Base-by-base conservation (phyloP, 2,329 filamentous ascomycete species). In the Ceratocystis cubensis region DNA sequence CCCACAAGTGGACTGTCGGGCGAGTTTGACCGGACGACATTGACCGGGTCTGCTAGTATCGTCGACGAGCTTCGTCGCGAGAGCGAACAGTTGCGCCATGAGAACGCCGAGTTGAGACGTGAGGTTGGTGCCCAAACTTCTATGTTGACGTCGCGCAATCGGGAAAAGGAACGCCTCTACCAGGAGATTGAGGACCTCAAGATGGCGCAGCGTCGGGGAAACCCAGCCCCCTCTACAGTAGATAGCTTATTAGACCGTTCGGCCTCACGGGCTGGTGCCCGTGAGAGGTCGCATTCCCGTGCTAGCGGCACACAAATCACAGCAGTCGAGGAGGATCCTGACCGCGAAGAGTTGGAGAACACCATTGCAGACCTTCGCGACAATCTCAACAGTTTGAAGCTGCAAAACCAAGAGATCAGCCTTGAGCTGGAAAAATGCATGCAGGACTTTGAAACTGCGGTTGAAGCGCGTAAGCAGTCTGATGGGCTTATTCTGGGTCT, bases 151-250 rank as follows among this genome's bases (percentile, higher is more conserved):
- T 97, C 94, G 45, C 84, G 94, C 28, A 96, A 96, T 73, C 88
- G 91, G 30, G 94, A 99, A 74, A 95, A 96, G 73, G 92, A 97
- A 74, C 85, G 91, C 4, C 80, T 99, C 7, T 96, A 97, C 75
- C 91, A 96, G 73, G 93, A 99, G 74, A 97, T 97, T 69, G 94
- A 99, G 76, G 92, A 96, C 69, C 80, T 99, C 69, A 99, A 97
- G 76, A 85, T 97, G 71, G 85, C 88, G 1, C 87, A 91, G 70
- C 86, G 91, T 65, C 86, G 90, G 69, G 88, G 82, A 70, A 72
- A 79, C 3, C 53, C 65, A 13, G 81, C 82, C 0, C 80, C 82
- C 0, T 84, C 84, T 0, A 84, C 91, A 1, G 86, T 93, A 5
- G 94, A 97, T 73, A 96, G 91, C 73, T 88, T 97, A 56, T 83